Percentiles rank a stretch among this genome's conserved stretches.
phyloP scores from a whole-genome alignment of 805 yeast genomes.

The Torulaspora quercuum region DNA sequence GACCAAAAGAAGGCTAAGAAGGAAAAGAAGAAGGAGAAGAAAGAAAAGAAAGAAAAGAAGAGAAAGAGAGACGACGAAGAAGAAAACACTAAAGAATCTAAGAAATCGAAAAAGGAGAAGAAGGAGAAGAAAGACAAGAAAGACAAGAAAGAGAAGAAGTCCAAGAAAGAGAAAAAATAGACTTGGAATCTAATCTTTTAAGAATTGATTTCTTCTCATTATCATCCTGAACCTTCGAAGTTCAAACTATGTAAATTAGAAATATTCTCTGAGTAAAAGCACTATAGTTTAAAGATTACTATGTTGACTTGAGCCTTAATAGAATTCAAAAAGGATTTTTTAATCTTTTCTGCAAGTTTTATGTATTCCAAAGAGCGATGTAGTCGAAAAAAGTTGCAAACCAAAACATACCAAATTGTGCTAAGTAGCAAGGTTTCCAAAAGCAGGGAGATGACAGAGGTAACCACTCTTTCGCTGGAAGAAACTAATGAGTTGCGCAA shows the following conservation, averaged over 20 bases:
- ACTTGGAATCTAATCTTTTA: background rate
- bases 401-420: background rate
- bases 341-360: no score
- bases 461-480: constrained; percentile 35
- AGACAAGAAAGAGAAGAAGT: constrained; percentile 33
- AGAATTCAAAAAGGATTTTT: no score
- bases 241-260: constrained; percentile 27
- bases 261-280: constrained; percentile 10
- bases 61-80: constrained; percentile 30
- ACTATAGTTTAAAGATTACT: constrained; percentile 3
- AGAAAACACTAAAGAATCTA: constrained; percentile 36
- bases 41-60: constrained; percentile 37
- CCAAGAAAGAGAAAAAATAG: constrained; percentile 10
- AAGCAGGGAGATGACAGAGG: constrained; percentile 20
- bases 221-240: constrained; percentile 1
- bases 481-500: constrained; percentile 45
- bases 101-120: constrained; percentile 37
- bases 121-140: constrained; percentile 39
- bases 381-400: background rate
- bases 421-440: background rate
- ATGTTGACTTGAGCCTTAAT: no score
- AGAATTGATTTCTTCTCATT: background rate
- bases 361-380: no score
- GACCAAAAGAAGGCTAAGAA: constrained; percentile 37
- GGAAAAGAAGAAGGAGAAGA: constrained; percentile 38